These are phyloP conservation scores for Sherardia arvensis DNA, from an alignment of 257 asterid species.

Conservation along the genomic window DNA sequence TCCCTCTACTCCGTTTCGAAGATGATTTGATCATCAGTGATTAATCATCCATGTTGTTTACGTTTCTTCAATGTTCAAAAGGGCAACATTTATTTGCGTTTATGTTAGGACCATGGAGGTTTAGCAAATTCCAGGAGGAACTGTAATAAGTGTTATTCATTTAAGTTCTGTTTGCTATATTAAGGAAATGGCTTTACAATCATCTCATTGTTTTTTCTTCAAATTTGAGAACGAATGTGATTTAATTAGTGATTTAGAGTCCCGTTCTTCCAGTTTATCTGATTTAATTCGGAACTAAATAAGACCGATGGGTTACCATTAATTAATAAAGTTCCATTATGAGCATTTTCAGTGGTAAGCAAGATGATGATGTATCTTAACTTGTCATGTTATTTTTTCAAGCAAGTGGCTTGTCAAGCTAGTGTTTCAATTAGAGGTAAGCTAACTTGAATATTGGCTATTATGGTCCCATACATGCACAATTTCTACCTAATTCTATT, in stretches of 20 bases:
- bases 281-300: no score
- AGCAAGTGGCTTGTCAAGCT: no score
- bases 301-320: no score
- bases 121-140: background rate
- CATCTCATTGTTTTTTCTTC: background rate
- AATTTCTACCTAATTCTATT: no score
- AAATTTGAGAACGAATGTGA: background rate
- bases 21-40: background rate
- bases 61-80: background rate
- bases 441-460: no score
- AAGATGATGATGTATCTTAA: no score
- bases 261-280: no score
- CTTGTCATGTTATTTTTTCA: no score
- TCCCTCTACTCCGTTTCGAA: slow-evolving; percentile 5
- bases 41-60: background rate
- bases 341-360: no score
- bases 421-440: no score
- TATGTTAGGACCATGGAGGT: background rate
- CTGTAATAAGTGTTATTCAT: background rate
- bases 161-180: background rate
- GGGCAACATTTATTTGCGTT: background rate
- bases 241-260: background rate
- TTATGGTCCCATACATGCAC: no score
- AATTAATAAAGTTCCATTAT: no score
- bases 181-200: background rate